Evolutionary conservation across 345 rosid genomes (phyloP).

Genomic region (Turnera subulata): DNA sequence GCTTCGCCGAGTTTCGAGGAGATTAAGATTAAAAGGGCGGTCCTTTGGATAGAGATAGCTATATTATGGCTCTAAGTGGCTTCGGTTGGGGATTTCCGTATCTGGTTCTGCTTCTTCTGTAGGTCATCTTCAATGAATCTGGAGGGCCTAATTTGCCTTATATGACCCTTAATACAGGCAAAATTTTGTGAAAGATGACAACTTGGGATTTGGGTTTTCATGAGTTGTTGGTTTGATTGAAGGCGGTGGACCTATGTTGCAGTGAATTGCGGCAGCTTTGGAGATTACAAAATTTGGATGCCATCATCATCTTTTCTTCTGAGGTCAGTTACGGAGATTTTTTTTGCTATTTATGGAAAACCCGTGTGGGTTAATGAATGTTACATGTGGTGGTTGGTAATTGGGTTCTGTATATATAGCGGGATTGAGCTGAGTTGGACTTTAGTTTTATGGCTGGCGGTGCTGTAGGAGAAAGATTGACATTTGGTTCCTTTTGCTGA

Average conservation of each 20-base stretch:
- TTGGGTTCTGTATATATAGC: no score
- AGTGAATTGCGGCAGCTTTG: slow-evolving; percentile 34
- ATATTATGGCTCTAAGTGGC: background rate
- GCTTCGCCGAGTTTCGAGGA: slow-evolving; percentile 4
- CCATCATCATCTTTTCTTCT: background rate
- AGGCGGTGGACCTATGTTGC: slow-evolving; percentile 35
- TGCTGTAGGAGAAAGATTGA: background rate
- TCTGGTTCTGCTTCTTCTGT: background rate
- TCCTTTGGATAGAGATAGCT: background rate
- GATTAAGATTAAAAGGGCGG: background rate
- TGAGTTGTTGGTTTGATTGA: slow-evolving; percentile 26
- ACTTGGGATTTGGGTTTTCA: slow-evolving; percentile 22
- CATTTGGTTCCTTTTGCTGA: background rate
- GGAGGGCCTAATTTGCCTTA: background rate
- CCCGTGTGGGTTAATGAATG: no score
- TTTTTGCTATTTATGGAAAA: background rate
- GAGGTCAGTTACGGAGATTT: background rate
- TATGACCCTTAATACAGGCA: background rate
- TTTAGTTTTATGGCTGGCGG: slow-evolving; percentile 1
- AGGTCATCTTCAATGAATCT: background rate
- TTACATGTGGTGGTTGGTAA: no score
- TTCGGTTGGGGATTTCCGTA: background rate
- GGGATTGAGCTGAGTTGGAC: background rate
- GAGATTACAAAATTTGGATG: slow-evolving; percentile 12
- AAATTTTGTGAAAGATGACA: slow-evolving; percentile 11